Percentiles rank a stretch among this genome's conserved stretches.
Conservation (phyloP, 768 basidiomycete species). For the Xerocomus brunneocitrinus region DNA sequence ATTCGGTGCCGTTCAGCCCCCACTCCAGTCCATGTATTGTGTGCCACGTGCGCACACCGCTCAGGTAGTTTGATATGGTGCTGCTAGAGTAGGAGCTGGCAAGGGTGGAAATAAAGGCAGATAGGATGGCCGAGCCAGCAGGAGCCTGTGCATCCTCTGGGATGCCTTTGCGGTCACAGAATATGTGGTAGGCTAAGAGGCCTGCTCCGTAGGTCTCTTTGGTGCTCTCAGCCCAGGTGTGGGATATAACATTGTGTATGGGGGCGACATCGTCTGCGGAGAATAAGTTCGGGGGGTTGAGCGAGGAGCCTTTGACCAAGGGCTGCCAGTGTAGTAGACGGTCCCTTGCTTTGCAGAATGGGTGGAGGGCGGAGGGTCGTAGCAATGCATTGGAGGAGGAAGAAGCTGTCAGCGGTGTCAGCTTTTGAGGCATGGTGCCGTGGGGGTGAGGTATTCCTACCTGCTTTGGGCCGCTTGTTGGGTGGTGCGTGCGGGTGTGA, state of each 20-base stretch:
- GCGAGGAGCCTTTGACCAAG: no score
- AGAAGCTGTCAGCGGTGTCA: no score
- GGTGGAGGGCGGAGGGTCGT: no score
- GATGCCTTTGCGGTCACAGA: not conserved
- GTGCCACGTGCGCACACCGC: not conserved
- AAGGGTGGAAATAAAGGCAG: not conserved
- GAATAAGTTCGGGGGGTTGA: not conserved
- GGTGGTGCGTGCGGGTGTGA: no score
- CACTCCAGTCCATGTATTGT: not conserved
- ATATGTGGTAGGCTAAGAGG: not conserved
- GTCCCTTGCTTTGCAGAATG: no score
- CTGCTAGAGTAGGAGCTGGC: not conserved
- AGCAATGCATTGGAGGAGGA: no score
- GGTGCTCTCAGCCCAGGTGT: not conserved
- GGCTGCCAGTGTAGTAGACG: no score
- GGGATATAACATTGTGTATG: not conserved
- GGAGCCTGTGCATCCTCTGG: not conserved
- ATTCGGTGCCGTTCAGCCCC: not conserved
- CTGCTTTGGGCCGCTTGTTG: no score
- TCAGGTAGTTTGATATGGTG: not conserved
- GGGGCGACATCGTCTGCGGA: not conserved
- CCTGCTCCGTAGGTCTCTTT: not conserved
- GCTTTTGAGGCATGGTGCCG: no score
- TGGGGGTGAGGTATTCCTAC: no score
- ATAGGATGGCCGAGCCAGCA: not conserved